Base-by-base conservation (phyloP, 768 basidiomycete genomes). In the Trametes maxima region DNA sequence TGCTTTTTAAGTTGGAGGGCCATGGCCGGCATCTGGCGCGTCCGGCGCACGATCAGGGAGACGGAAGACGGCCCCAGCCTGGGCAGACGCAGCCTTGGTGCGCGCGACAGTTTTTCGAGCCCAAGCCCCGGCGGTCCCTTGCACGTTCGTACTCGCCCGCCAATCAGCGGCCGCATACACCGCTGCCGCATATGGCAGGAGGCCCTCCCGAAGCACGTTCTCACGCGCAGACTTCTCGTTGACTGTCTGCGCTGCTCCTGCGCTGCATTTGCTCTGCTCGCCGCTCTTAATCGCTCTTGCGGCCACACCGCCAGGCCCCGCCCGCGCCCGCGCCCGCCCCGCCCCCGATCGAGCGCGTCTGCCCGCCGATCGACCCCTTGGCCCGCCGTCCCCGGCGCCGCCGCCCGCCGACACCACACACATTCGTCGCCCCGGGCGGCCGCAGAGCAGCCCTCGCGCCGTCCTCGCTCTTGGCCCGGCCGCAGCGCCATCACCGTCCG, bases 131-230 rank as follows among this genome's bases (percentile, higher is more conserved):
- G 5, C 40, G 21, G 66, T 67, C 42, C 66, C 66, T 67, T 63
- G 66, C 66, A 67, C 66, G 66, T 67, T 67, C 66, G 66, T 64
- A 59, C 53, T 60, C 17, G 1, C 47, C 52, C 45, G 66, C 66
- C 66, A 67, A 67, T 65, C 66, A 57, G 28, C 24, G 57, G 28
- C 4, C 44, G 5, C 52, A 37, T 49, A 14, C 12, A n/a, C 24
- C n/a, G 21, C 49, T 40, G 56, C 58, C 63, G 19, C 40, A 55
- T 57, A 16, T 22, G 58, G 63, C 16, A 59, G 24, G 36, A n/a
- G 33, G 14, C 4, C 16, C 6, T 2, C 33, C 10, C 50, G 13
- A 47, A 37, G 56, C 62, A 63, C 62, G 62, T 63, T 63, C 62
- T 48, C 62, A 58, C 62, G 56, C 48, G 39, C 33, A 19, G 54